phyloP scores from a whole-genome alignment of 176 grass and related monocot species.

The Hsuehochloa calcarea region DNA sequence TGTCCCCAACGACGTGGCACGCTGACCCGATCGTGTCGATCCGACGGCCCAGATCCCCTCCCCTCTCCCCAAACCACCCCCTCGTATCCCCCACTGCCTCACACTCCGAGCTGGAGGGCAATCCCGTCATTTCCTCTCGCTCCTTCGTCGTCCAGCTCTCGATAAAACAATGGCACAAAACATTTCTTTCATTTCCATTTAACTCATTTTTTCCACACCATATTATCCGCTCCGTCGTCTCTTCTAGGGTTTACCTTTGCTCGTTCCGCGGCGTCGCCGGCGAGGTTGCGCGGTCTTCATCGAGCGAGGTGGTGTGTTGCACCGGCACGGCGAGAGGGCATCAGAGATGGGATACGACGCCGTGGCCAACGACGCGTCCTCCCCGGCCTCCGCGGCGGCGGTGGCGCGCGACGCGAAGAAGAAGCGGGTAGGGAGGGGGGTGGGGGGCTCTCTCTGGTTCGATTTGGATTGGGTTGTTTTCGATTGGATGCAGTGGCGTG shows the following conservation, averaged over 20 bases:
- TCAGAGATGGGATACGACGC: constrained; percentile 63
- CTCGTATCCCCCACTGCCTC: background rate
- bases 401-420: constrained; percentile 67
- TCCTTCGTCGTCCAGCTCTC: background rate
- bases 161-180: background rate
- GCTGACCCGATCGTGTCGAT: background rate
- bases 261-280: background rate
- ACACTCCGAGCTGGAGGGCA: background rate
- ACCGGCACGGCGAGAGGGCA: background rate
- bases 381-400: background rate
- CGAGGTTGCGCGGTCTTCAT: background rate
- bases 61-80: background rate
- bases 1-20: background rate
- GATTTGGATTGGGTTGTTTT: constrained; percentile 24
- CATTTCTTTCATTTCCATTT: constrained; percentile 1
- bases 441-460: background rate
- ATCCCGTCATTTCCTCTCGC: background rate
- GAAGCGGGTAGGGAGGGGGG: constrained; percentile 49
- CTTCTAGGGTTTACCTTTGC: constrained; percentile 38
- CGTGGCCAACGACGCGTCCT: constrained; percentile 40
- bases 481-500: constrained; percentile 7
- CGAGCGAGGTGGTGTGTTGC: background rate
- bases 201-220: background rate
- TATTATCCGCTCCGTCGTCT: constrained; percentile 19
- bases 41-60: background rate